Percentiles rank a stretch among this genome's conserved stretches.
Evolutionary conservation across 148 eudicot species (phyloP).

Genomic region (Chenopodium quinoa): DNA sequence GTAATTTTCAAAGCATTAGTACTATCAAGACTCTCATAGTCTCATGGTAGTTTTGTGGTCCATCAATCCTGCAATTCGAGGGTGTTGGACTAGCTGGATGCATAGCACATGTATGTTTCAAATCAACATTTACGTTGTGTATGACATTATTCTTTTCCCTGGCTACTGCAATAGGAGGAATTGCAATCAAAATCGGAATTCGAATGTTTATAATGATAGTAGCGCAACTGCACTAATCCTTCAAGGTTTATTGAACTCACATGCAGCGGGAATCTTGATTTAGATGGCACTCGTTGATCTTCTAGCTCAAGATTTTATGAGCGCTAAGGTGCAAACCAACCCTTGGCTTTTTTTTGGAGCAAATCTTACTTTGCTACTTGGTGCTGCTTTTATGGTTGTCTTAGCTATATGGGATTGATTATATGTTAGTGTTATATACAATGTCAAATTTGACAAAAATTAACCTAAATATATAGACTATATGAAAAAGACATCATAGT

Average conservation of each 20-base stretch:
- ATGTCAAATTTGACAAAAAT: too few species aligned
- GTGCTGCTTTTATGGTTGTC: conserved; percentile 40
- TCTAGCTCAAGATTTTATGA: conserved; percentile 45
- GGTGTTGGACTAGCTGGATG: too few species aligned
- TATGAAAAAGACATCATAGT: too few species aligned
- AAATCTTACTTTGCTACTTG: conserved; percentile 4
- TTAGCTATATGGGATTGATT: conserved; percentile 42
- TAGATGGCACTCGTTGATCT: conserved; percentile 52
- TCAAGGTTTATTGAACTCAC: conserved; percentile 36
- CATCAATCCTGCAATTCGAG: too few species aligned
- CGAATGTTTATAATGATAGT: conserved; percentile 27
- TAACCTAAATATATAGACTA: too few species aligned
- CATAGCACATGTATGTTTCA: neutral
- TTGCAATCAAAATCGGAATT: conserved; percentile 33
- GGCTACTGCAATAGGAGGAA: conserved; percentile 36
- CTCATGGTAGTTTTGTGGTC: too few species aligned
- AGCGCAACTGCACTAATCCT: conserved; percentile 35
- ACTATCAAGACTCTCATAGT: too few species aligned
- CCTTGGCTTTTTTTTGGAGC: too few species aligned
- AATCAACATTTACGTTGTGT: conserved; percentile 16
- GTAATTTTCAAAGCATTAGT: too few species aligned
- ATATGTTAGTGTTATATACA: too few species aligned
- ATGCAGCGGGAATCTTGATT: conserved; percentile 41
- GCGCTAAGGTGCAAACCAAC: conserved; percentile 14
- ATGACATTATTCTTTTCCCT: conserved; percentile 40